These are phyloP conservation scores for Dovyalis caffra DNA, from an alignment of 345 rosid species.

Conservation along the genomic window DNA sequence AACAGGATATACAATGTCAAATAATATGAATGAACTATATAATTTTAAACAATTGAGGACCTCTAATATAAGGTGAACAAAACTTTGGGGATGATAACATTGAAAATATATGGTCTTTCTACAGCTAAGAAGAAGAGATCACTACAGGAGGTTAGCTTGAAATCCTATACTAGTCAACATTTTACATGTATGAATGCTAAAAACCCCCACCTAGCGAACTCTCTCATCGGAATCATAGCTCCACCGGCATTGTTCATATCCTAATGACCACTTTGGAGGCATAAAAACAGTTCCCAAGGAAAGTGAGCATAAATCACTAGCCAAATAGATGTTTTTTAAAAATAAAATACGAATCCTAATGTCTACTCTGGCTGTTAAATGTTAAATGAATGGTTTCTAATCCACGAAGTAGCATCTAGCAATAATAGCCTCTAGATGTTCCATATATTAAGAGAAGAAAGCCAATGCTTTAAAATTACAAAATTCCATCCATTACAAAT, in stretches of 20 bases:
- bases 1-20: neutral
- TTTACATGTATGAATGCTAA: neutral
- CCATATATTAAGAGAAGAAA: neutral
- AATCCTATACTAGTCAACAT: conserved; percentile 1
- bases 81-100: neutral
- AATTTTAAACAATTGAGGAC: neutral
- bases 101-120: too few species aligned
- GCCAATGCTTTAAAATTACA: too few species aligned
- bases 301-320: conserved; percentile 2
- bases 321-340: too few species aligned
- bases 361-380: neutral
- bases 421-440: too few species aligned
- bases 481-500: too few species aligned
- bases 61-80: neutral
- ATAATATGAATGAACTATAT: too few species aligned
- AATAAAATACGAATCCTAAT: too few species aligned
- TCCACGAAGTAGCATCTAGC: too few species aligned
- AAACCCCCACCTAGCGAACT: conserved; percentile 67
- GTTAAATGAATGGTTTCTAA: neutral
- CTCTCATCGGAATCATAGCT: conserved; percentile 78
- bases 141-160: neutral
- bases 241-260: conserved; percentile 95
- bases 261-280: conserved; percentile 97
- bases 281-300: conserved; percentile 72
- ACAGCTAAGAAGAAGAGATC: too few species aligned